Conservation (phyloP, 495 filamentous ascomycete species). For the Penicillium angulare region DNA sequence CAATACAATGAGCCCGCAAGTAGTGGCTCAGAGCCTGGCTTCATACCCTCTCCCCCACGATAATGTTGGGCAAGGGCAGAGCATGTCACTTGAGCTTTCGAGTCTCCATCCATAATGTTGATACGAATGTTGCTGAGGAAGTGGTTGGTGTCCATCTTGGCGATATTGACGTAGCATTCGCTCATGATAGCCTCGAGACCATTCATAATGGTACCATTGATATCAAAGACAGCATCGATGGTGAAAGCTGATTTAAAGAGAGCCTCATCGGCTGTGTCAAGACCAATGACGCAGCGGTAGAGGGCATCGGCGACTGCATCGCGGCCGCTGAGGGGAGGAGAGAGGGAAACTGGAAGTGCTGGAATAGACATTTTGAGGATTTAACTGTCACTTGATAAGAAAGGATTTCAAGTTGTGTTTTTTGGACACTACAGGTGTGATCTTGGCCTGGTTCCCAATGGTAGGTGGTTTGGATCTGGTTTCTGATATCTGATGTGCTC, state of each 20-base stretch:
- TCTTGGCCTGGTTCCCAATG: too few species aligned
- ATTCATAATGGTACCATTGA: conserved; percentile 15
- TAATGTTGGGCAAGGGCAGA: conserved; percentile 30
- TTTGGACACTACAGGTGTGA: too few species aligned
- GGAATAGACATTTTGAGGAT: too few species aligned
- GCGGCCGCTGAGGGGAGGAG: background rate
- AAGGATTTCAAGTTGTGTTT: too few species aligned
- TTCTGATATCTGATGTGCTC: too few species aligned
- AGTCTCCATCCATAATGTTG: conserved; percentile 18
- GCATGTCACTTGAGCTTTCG: conserved; percentile 18
- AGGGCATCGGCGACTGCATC: conserved; percentile 35
- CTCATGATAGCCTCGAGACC: conserved; percentile 19
- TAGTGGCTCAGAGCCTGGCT: conserved; percentile 4
- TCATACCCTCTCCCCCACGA: conserved; percentile 16
- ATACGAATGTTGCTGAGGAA: conserved; percentile 30
- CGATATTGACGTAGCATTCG: conserved; percentile 14
- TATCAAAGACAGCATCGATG: conserved; percentile 14
- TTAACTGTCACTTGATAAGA: too few species aligned
- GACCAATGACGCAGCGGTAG: conserved; percentile 24
- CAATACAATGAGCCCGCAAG: conserved; percentile 23
- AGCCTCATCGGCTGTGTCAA: conserved; percentile 24
- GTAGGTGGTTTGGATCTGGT: too few species aligned
- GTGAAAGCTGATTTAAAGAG: conserved; percentile 29
- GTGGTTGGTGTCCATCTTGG: conserved; percentile 34
- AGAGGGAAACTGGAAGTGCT: background rate